Evolutionary conservation across 306 rosid species (phyloP).

Genomic region (Cicer yamashitae): DNA sequence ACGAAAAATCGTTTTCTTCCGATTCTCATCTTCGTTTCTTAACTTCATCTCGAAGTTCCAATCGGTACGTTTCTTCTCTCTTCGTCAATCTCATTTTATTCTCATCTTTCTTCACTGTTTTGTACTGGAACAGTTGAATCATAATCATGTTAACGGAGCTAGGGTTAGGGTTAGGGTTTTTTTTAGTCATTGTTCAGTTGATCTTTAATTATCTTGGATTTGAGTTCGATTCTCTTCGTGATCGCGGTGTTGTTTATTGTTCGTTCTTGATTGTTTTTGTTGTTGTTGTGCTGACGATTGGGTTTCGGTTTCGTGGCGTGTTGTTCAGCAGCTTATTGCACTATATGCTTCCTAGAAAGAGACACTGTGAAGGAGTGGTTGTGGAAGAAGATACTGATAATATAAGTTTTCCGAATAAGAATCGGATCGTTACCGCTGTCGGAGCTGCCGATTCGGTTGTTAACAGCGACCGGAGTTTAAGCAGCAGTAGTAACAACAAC

Average conservation of each 20-base stretch:
- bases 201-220: slow-evolving; percentile 42
- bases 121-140: slow-evolving; percentile 5
- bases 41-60: slow-evolving; percentile 38
- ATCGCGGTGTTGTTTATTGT: slow-evolving; percentile 4
- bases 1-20: slow-evolving; percentile 9
- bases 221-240: slow-evolving; percentile 25
- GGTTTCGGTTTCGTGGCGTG: slow-evolving; percentile 53
- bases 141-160: slow-evolving; percentile 39
- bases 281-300: slow-evolving; percentile 48
- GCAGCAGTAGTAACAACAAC: slow-evolving; percentile 39
- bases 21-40: not conserved
- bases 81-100: not conserved
- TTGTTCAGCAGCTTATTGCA: slow-evolving; percentile 75
- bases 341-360: slow-evolving; percentile 98
- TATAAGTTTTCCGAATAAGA: slow-evolving; percentile 46
- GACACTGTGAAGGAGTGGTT: slow-evolving; percentile 78
- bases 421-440: slow-evolving; percentile 56
- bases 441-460: slow-evolving; percentile 58
- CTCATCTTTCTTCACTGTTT: slow-evolving; percentile 23
- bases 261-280: slow-evolving; percentile 44
- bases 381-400: slow-evolving; percentile 56
- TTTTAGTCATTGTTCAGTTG: slow-evolving; percentile 35
- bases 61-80: slow-evolving; percentile 59
- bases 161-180: slow-evolving; percentile 69
- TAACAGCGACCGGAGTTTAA: slow-evolving; percentile 44